phyloP scores from a whole-genome alignment of 163 green algal genomes.

The Trebouxia gelatinosa region DNA sequence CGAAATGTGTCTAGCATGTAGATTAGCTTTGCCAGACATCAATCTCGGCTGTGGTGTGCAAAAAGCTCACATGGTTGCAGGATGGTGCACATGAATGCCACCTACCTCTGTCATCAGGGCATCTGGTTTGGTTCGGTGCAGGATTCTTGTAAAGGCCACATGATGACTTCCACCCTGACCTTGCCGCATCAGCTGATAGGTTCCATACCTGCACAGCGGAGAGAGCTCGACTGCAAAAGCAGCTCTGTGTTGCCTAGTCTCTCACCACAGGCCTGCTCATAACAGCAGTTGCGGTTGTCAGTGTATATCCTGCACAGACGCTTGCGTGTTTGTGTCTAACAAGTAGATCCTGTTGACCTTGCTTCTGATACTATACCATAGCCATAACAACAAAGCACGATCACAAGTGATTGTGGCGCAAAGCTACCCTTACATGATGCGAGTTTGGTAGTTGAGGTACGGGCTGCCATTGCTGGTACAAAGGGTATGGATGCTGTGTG shows the following conservation, averaged over 20 bases:
- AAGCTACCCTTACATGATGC: neutral
- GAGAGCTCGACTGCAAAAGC: no score
- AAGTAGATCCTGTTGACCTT: neutral
- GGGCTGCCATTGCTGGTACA: constrained; percentile 70
- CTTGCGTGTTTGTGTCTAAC: neutral
- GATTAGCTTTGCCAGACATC: no score
- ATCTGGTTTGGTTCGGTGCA: constrained; percentile 88
- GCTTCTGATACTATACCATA: neutral
- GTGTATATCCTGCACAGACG: neutral
- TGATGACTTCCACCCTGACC: constrained; percentile 54
- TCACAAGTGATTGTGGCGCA: neutral
- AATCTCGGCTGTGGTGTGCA: no score
- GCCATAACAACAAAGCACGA: neutral
- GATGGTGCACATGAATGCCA: neutral
- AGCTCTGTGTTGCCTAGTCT: no score
- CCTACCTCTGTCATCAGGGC: constrained; percentile 72
- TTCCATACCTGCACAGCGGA: constrained; percentile 48
- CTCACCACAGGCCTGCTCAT: no score
- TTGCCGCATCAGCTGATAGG: constrained; percentile 42
- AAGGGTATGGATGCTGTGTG: constrained; percentile 59
- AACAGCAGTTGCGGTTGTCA: neutral
- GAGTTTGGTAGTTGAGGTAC: constrained; percentile 65
- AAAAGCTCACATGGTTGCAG: neutral
- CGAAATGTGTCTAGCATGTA: no score
- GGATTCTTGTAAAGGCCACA: constrained; percentile 88